Conservation (phyloP, 2,329 filamentous ascomycete genomes). For the Blumeria hordei region DNA sequence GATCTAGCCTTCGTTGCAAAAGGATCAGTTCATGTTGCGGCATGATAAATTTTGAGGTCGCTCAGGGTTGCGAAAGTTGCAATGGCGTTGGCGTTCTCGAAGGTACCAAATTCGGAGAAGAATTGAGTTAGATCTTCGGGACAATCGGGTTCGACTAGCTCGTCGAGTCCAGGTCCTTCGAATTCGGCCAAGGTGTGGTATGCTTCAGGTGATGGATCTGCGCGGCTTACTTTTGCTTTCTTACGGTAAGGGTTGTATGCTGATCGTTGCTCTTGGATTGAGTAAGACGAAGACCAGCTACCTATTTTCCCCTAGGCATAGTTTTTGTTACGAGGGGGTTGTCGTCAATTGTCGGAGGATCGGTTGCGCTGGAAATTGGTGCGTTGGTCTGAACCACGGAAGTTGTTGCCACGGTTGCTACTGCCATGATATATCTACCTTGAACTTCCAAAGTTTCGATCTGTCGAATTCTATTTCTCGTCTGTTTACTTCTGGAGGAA, state of each 20-base stretch:
- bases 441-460: neutral
- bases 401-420: neutral
- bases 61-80: neutral
- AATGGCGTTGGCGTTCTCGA: neutral
- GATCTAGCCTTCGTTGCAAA: neutral
- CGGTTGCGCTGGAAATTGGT: neutral
- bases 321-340: too few species aligned
- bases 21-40: neutral
- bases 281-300: neutral
- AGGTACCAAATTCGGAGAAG: neutral
- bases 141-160: neutral
- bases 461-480: neutral
- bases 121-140: neutral
- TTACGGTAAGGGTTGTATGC: neutral
- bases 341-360: too few species aligned
- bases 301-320: neutral
- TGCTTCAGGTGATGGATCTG: too few species aligned
- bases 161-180: neutral
- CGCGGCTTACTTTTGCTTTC: too few species aligned
- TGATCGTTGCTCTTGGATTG: neutral
- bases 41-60: neutral
- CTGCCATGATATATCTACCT: neutral
- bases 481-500: too few species aligned
- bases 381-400: neutral
- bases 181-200: too few species aligned